Percentiles rank a stretch among this genome's conserved stretches.
Evolutionary conservation across 306 rosid species (phyloP).

Genomic region (Sindora glabra): DNA sequence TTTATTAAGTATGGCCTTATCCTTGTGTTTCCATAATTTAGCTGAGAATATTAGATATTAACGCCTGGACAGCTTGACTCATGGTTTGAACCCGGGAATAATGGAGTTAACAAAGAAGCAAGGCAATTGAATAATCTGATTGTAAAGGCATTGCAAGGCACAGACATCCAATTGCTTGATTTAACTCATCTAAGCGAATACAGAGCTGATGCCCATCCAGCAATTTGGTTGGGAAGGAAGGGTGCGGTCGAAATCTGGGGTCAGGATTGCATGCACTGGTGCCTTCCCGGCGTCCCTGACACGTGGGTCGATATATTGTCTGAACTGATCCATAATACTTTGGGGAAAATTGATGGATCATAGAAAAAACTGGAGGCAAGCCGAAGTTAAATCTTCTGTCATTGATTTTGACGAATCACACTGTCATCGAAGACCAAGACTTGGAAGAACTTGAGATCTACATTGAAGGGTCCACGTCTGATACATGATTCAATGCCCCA

Average conservation of each 20-base stretch:
- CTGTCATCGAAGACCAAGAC: constrained; percentile 3
- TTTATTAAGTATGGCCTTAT: background rate
- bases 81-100: constrained; percentile 84
- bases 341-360: constrained; percentile 14
- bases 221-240: constrained; percentile 80
- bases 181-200: constrained; percentile 33
- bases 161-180: constrained; percentile 51
- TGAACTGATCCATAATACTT: constrained; percentile 30
- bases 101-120: constrained; percentile 81
- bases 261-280: constrained; percentile 96
- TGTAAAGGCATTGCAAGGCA: constrained; percentile 42
- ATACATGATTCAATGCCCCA: background rate
- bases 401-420: background rate
- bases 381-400: background rate
- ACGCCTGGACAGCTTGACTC: constrained; percentile 62
- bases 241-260: constrained; percentile 84
- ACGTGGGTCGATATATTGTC: constrained; percentile 82
- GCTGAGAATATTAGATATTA: constrained; percentile 19
- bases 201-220: constrained; percentile 62
- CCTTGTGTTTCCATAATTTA: background rate
- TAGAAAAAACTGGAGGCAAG: background rate
- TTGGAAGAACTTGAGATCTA: background rate
- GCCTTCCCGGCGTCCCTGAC: constrained; percentile 87
- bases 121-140: constrained; percentile 58
- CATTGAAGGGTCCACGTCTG: background rate